phyloP scores from a whole-genome alignment of 305 asterid genomes.

The Withania somnifera region DNA sequence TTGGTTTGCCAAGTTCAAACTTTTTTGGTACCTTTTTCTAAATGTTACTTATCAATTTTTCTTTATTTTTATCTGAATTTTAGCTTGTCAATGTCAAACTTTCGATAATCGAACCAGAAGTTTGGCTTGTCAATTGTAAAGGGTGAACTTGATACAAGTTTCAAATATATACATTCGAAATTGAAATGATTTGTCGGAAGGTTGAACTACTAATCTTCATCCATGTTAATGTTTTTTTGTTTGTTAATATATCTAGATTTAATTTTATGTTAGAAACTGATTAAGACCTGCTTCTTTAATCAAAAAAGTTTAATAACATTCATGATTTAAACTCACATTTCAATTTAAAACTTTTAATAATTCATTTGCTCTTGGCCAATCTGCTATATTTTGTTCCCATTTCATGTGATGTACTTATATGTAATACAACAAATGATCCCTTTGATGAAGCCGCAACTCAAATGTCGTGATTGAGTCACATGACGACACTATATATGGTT shows the following conservation, averaged over 20 bases:
- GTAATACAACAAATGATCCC: background rate
- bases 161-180: background rate
- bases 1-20: background rate
- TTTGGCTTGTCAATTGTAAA: no score
- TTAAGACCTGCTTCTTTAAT: background rate
- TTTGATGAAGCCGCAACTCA: no score
- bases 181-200: background rate
- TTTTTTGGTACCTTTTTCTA: no score
- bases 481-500: background rate
- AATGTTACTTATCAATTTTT: no score
- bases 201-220: background rate
- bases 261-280: background rate
- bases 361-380: background rate
- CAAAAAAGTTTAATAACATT: no score
- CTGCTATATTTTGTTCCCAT: background rate
- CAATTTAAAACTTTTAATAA: no score
- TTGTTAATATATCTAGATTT: no score
- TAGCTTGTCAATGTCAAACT: background rate
- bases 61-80: background rate
- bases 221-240: background rate
- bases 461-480: background rate
- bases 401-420: background rate
- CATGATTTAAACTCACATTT: no score
- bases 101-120: background rate
- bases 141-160: no score